phyloP scores from a whole-genome alignment of 257 asterid species.

The Fraxinus pennsylvanica region DNA sequence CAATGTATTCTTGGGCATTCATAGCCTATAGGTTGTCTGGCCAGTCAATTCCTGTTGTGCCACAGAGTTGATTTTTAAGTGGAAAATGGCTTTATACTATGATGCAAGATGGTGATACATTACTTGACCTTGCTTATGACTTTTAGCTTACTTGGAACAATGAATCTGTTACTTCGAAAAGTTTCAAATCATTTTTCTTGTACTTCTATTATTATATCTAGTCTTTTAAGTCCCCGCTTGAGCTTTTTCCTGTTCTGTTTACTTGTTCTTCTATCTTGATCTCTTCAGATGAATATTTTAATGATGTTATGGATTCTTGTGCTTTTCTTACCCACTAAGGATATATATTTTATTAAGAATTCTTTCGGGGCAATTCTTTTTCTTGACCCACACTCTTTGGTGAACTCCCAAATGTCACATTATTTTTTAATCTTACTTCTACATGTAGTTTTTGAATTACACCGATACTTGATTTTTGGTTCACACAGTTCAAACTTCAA shows the following conservation, averaged over 20 bases:
- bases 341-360: background rate
- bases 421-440: background rate
- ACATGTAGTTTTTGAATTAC: background rate
- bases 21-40: background rate
- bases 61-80: background rate
- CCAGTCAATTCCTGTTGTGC: background rate
- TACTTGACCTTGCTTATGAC: background rate
- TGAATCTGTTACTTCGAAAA: background rate
- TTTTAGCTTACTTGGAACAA: background rate
- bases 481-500: background rate
- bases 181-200: background rate
- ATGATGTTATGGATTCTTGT: background rate
- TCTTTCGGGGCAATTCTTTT: background rate
- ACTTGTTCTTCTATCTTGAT: background rate
- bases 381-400: background rate
- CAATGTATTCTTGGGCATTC: background rate
- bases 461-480: background rate
- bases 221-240: background rate
- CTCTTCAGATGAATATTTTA: background rate
- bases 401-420: background rate
- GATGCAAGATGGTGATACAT: background rate
- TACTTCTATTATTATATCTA: background rate
- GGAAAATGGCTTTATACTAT: background rate
- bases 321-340: background rate
- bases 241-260: background rate